A percentile compares a stretch with the other conserved stretches of the same genome.
Evolutionary conservation across 345 rosid genomes (phyloP).

Genomic region (Dovyalis caffra): DNA sequence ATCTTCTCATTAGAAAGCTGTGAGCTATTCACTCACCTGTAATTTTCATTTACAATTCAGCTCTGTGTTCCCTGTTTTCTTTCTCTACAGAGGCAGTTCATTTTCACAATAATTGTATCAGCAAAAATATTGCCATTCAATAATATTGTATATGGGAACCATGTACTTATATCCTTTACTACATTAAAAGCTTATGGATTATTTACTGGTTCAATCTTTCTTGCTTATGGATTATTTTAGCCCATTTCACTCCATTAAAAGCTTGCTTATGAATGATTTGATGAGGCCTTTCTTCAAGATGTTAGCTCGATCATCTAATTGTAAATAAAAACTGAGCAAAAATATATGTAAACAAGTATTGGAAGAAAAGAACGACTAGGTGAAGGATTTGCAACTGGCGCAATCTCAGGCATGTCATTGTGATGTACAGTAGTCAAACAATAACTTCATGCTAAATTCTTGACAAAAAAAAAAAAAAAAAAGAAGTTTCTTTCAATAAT

Average conservation of each 20-base stretch:
- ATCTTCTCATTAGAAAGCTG: not conserved
- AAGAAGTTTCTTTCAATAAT: constrained; percentile 67
- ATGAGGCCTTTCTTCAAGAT: constrained; percentile 58
- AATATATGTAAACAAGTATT: constrained; percentile 70
- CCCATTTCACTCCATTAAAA: not conserved
- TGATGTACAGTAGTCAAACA: constrained; percentile 60
- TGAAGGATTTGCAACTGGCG: constrained; percentile 59
- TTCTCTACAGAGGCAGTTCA: no score
- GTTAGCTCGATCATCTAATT: constrained; percentile 56
- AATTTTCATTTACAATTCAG: no score
- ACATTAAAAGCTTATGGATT: no score
- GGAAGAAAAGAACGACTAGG: constrained; percentile 65
- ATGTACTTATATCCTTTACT: constrained; percentile 80
- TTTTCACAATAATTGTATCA: no score
- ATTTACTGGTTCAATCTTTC: constrained; percentile 11
- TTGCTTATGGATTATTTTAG: constrained; percentile 6
- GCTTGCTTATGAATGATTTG: constrained; percentile 58
- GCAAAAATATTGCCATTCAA: no score
- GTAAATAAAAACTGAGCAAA: constrained; percentile 63
- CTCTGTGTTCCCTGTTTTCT: no score
- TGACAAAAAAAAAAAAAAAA: constrained; percentile 52
- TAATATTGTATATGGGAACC: constrained; percentile 68
- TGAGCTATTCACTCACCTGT: no score
- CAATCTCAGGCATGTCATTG: constrained; percentile 54
- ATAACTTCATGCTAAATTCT: constrained; percentile 65